These are phyloP conservation scores for Beauveria rudraprayagi DNA, from an alignment of 2,329 filamentous ascomycete genomes.

Conservation along the genomic window DNA sequence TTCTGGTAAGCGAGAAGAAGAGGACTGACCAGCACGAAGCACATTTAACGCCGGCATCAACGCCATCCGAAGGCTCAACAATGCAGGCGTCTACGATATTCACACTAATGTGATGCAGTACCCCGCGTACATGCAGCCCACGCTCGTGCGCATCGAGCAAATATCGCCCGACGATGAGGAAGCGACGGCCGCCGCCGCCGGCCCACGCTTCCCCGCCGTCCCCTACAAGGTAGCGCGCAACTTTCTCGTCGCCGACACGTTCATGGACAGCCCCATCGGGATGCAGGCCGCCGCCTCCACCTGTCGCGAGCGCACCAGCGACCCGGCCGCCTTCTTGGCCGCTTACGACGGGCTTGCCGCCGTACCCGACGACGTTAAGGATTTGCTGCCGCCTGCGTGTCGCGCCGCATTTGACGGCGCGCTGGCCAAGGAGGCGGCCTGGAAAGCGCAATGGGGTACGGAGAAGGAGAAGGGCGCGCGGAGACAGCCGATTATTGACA, in stretches of 20 bases:
- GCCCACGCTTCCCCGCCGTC: conserved; percentile 38
- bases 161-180: conserved; percentile 40
- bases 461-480: conserved; percentile 53
- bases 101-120: conserved; percentile 91
- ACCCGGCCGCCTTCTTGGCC: conserved; percentile 39
- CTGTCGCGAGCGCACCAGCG: conserved; percentile 34
- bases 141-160: conserved; percentile 74
- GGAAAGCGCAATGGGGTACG: conserved; percentile 66
- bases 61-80: conserved; percentile 58
- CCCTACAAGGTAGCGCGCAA: conserved; percentile 44
- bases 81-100: conserved; percentile 78
- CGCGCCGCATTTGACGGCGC: conserved; percentile 64
- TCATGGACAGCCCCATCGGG: conserved; percentile 42
- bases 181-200: conserved; percentile 19
- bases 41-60: conserved; percentile 75
- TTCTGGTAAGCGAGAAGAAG: not conserved
- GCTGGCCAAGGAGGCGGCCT: conserved; percentile 55
- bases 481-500: conserved; percentile 50
- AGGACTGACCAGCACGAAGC: conserved; percentile 37
- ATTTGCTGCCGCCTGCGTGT: conserved; percentile 62
- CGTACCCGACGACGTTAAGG: conserved; percentile 56
- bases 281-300: conserved; percentile 37
- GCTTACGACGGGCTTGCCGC: conserved; percentile 54
- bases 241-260: conserved; percentile 47
- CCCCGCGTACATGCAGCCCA: conserved; percentile 81